phyloP scores from a whole-genome alignment of 495 filamentous ascomycete species.

The Hypoxylon lienhwacheense region DNA sequence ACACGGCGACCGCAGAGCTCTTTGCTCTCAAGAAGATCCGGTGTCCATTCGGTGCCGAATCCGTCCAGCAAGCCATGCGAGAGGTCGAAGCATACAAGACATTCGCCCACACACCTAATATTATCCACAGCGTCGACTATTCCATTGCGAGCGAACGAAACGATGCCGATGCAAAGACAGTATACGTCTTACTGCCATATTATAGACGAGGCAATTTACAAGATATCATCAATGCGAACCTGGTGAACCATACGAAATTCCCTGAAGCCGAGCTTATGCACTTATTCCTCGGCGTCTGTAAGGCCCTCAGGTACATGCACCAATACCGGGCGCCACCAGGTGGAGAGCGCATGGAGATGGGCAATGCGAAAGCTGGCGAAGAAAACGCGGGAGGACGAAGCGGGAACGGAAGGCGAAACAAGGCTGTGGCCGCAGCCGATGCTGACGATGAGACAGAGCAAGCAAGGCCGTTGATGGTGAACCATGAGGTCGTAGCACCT shows the following conservation, averaged over 20 bases:
- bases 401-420: slow-evolving; percentile 59
- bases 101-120: slow-evolving; percentile 77
- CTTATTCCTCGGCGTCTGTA: slow-evolving; percentile 88
- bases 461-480: slow-evolving; percentile 79
- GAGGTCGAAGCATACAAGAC: slow-evolving; percentile 96
- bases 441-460: slow-evolving; percentile 72
- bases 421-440: slow-evolving; percentile 48
- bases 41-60: slow-evolving; percentile 96
- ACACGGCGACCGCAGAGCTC: slow-evolving; percentile 74
- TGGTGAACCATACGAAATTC: slow-evolving; percentile 94
- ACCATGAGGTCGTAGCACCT: slow-evolving; percentile 72
- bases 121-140: slow-evolving; percentile 91
- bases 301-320: slow-evolving; percentile 87
- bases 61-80: slow-evolving; percentile 87
- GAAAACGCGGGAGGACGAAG: slow-evolving; percentile 55
- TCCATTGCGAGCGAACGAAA: slow-evolving; percentile 58
- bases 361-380: slow-evolving; percentile 33
- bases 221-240: slow-evolving; percentile 96
- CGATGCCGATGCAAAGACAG: slow-evolving; percentile 79
- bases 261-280: slow-evolving; percentile 81
- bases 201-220: slow-evolving; percentile 93
- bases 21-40: slow-evolving; percentile 98
- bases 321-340: slow-evolving; percentile 63
- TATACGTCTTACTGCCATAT: slow-evolving; percentile 94
- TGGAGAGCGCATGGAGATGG: slow-evolving; percentile 55